A percentile compares a stretch with the other conserved stretches of the same genome.
phyloP scores from a whole-genome alignment of 2,329 filamentous ascomycete genomes.

The Penicillium glabrum region DNA sequence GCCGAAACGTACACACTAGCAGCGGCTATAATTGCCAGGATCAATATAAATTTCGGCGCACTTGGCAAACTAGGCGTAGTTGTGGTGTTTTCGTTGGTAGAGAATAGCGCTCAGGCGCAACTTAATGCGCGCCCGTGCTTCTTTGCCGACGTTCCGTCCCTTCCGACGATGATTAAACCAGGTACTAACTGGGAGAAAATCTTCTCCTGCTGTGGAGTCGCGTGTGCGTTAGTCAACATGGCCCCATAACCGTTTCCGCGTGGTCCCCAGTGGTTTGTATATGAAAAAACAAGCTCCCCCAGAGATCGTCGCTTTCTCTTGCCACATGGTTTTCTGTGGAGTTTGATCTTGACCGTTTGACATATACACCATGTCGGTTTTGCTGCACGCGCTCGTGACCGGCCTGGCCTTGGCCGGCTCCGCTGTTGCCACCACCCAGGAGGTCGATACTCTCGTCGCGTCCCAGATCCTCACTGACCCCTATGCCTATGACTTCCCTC shows the following conservation, averaged over 20 bases:
- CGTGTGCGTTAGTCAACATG: constrained; percentile 5
- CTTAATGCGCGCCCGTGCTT: not conserved
- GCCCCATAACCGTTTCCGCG: not conserved
- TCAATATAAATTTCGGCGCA: not conserved
- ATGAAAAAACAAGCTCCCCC: constrained; percentile 13
- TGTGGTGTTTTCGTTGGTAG: not conserved
- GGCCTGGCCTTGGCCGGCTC: constrained; percentile 22
- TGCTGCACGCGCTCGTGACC: constrained; percentile 19
- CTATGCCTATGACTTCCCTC: constrained; percentile 40
- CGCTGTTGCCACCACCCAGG: constrained; percentile 12
- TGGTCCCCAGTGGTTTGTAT: not conserved
- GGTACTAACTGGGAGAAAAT: not conserved
- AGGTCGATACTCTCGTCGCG: constrained; percentile 27
- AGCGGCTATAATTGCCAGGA: not conserved
- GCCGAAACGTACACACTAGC: not conserved
- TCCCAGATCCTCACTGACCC: constrained; percentile 35
- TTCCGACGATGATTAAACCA: not conserved
- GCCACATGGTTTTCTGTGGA: constrained; percentile 20
- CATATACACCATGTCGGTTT: constrained; percentile 13
- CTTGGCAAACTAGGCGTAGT: not conserved
- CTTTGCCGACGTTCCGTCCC: not conserved
- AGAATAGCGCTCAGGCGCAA: not conserved
- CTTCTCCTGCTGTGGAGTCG: not conserved
- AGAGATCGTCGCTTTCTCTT: constrained; percentile 10
- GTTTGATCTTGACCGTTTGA: not conserved